phyloP scores from a whole-genome alignment of 805 yeast genomes.

The Dipodascopsis tothii region DNA sequence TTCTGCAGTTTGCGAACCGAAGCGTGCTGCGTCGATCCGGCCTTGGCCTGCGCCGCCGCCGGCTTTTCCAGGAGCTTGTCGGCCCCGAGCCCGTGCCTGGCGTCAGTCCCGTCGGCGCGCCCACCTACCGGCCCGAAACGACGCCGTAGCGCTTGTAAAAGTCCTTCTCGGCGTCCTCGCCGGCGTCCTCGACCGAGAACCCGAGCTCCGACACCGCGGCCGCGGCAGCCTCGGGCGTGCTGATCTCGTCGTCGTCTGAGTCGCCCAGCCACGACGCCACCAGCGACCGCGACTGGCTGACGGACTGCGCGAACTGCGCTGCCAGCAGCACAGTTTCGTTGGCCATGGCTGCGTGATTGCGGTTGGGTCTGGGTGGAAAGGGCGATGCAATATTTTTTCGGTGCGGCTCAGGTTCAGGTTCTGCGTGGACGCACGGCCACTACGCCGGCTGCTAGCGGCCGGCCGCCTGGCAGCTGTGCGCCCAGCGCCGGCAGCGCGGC shows the following conservation, averaged over 20 bases:
- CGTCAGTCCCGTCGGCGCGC: neutral
- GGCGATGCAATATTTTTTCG: too few species aligned
- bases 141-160: neutral
- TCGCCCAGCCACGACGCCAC: conserved; percentile 26
- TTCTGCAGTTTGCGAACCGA: neutral
- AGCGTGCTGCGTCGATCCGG: neutral
- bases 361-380: too few species aligned
- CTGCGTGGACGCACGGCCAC: too few species aligned
- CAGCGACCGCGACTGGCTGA: conserved; percentile 21
- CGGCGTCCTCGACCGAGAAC: neutral
- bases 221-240: neutral
- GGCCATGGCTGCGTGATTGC: too few species aligned
- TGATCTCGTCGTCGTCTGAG: neutral
- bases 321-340: conserved; percentile 10
- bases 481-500: too few species aligned
- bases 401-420: too few species aligned
- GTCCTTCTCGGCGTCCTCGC: neutral
- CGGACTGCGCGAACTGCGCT: conserved; percentile 28
- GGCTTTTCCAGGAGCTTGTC: neutral
- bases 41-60: neutral
- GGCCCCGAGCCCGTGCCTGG: neutral
- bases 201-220: neutral
- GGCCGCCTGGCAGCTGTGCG: too few species aligned
- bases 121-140: neutral
- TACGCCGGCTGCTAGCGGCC: too few species aligned